phyloP scores from a whole-genome alignment of 768 basidiomycete genomes.

The Daedaleopsis sinensis region DNA sequence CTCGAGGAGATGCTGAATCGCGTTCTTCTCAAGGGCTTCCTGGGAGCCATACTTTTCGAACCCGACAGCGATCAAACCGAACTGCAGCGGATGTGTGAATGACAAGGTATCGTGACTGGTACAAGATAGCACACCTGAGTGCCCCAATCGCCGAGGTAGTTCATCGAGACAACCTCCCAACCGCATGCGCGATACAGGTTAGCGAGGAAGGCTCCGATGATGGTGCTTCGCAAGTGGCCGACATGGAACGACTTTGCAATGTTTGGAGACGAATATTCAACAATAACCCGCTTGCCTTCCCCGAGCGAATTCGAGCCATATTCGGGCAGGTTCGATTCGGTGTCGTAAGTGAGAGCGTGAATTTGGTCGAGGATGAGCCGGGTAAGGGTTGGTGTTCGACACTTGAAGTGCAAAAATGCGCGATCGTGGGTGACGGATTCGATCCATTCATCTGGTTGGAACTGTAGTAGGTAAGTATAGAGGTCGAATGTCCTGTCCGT shows the following conservation, averaged over 20 bases:
- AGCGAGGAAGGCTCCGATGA: conserved; percentile 92
- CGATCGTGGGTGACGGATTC: conserved; percentile 69
- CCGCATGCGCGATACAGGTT: conserved; percentile 93
- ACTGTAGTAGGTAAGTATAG: conserved; percentile 46
- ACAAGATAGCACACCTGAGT: conserved; percentile 73
- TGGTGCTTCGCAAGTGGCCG: conserved; percentile 95
- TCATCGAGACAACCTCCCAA: conserved; percentile 89
- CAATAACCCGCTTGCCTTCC: conserved; percentile 78
- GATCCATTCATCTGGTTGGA: conserved; percentile 82
- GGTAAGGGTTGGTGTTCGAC: conserved; percentile 65
- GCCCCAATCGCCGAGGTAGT: conserved; percentile 98
- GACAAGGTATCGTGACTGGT: not conserved
- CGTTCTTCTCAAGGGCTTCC: conserved; percentile 80
- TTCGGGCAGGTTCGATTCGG: conserved; percentile 58
- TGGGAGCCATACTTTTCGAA: conserved; percentile 91
- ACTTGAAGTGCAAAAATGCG: conserved; percentile 82
- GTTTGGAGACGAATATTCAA: conserved; percentile 96
- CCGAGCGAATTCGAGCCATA: conserved; percentile 85
- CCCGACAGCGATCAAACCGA: conserved; percentile 87
- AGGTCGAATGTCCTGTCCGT: too few species aligned
- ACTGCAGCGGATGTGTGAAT: conserved; percentile 40
- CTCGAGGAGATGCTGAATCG: conserved; percentile 93
- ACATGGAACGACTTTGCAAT: conserved; percentile 99
- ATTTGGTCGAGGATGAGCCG: conserved; percentile 73
- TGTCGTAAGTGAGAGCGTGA: conserved; percentile 67